phyloP scores from a whole-genome alignment of 208 protist species.

The Leishmania martiniquensis region DNA sequence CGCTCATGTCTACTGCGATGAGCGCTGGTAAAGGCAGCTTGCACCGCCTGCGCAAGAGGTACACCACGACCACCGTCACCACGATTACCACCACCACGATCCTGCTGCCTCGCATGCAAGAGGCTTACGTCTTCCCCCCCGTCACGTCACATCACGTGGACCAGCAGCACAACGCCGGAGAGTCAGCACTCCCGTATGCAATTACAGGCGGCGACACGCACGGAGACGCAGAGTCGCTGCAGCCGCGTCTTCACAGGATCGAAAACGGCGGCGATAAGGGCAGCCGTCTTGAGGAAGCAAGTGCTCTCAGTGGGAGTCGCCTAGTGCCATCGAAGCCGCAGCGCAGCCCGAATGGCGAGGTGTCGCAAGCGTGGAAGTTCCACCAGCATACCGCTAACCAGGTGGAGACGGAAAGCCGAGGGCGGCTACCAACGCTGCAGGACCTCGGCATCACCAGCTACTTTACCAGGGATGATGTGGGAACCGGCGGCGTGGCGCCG shows the following conservation, averaged over 20 bases:
- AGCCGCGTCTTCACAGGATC: constrained; percentile 3
- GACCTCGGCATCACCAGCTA: constrained; percentile 48
- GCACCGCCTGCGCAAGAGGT: constrained; percentile 68
- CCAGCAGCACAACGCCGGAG: constrained; percentile 9
- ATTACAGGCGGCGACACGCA: neutral
- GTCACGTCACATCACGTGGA: constrained; percentile 29
- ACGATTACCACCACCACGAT: constrained; percentile 72
- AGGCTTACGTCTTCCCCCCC: constrained; percentile 31
- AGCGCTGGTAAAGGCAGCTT: neutral
- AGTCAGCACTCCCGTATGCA: neutral
- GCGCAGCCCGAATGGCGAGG: constrained; percentile 12
- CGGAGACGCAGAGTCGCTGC: neutral
- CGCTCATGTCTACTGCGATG: neutral
- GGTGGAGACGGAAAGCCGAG: constrained; percentile 20
- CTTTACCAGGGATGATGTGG: constrained; percentile 19
- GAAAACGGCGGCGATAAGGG: neutral
- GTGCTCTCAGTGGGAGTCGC: neutral
- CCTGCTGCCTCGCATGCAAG: constrained; percentile 57
- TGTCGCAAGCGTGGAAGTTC: constrained; percentile 38
- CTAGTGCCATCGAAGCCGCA: constrained; percentile 17
- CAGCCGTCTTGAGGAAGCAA: neutral
- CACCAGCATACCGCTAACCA: constrained; percentile 35
- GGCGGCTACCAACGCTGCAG: constrained; percentile 41
- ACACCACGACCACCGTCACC: constrained; percentile 72
- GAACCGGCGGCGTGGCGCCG: neutral